Evolutionary conservation across 1,284 basidiomycete genomes (phyloP), one percentile per base, ranked within the genome.

Genomic region (Ganoderma boninense): DNA sequence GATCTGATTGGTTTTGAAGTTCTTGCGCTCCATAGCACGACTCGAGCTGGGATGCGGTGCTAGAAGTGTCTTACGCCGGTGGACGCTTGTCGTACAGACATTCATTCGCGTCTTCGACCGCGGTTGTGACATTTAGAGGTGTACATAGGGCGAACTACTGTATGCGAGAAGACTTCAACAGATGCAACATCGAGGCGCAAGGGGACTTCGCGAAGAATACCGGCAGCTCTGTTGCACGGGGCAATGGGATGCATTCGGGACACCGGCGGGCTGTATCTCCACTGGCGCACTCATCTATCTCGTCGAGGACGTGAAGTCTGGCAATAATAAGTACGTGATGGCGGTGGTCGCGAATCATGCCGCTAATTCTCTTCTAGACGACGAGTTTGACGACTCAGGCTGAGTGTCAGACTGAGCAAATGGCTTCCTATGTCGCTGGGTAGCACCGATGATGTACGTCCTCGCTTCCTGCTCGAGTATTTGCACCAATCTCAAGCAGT

Each of bases 11-110:
- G 13, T 20, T 2, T n/a, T 6, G n/a, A 18, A 73, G 66, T 65
- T 72, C 7, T 35, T 23, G 14, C 64, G 68, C 35, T 72, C 71
- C 40, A n/a, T 64, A 8, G 16, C 69, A 18, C 62, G 71, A 29
- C 59, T 72, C 0, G 62, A 46, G 23, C 57, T 54, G 26, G 66
- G 66, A 2, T 63, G 38, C 52, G 46, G 66, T 67, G n/a, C n/a
- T n/a, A n/a, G n/a, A 23, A 57, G 66, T 23, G 10, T 35, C 4
- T 29, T 20, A 8, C 29, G 23, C 7, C 43, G 7, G 4, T 42
- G 11, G 11, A 35, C 7, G 35, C 14, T 13, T 43, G 26, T 42
- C 6, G 32, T 32, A 23, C 38, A 5, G 42, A 32, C 6, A 29
- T 49, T 67, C 23, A 46, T 60, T 4, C 18, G 26, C 26, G 18